Evolutionary conservation across 148 eudicot species (phyloP).

Genomic region (Vaccinium vitisidaea): DNA sequence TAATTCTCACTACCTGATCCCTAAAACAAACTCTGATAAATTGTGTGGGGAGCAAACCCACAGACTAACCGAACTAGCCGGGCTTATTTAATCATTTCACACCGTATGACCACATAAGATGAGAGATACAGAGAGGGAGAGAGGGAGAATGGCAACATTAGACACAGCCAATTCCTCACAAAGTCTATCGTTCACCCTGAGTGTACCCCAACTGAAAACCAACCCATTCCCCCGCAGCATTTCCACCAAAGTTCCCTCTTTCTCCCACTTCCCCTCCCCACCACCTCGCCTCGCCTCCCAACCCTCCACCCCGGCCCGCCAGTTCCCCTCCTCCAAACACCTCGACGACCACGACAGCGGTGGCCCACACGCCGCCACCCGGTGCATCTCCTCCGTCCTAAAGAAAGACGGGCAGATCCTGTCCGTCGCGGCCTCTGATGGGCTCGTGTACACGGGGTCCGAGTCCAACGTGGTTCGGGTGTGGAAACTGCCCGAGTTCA

Average conservation of each 20-base stretch:
- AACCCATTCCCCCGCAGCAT: conserved; percentile 5
- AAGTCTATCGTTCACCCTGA: conserved; percentile 7
- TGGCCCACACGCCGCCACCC: neutral
- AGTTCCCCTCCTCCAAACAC: neutral
- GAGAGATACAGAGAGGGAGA: neutral
- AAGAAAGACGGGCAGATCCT: conserved; percentile 42
- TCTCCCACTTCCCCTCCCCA: conserved; percentile 8
- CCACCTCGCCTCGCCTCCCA: conserved; percentile 10
- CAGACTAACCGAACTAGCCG: no score
- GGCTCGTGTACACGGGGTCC: conserved; percentile 36
- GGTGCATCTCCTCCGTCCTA: conserved; percentile 40
- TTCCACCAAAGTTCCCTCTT: conserved; percentile 11
- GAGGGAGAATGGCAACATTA: conserved; percentile 10
- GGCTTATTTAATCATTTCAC: neutral
- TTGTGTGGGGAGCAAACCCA: no score
- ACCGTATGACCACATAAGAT: neutral
- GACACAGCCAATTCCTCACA: neutral
- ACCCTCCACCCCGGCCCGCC: neutral
- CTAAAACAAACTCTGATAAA: no score
- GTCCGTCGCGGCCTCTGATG: conserved; percentile 27
- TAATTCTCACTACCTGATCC: no score
- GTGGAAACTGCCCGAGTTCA: conserved; percentile 42
- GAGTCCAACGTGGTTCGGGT: conserved; percentile 27
- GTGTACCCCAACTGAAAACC: neutral
- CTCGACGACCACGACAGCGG: neutral